A percentile compares a stretch with the other conserved stretches of the same genome.
Evolutionary conservation across 1,139 yeast genomes (phyloP).

Genomic region (Geotrichum cucujoidarum): DNA sequence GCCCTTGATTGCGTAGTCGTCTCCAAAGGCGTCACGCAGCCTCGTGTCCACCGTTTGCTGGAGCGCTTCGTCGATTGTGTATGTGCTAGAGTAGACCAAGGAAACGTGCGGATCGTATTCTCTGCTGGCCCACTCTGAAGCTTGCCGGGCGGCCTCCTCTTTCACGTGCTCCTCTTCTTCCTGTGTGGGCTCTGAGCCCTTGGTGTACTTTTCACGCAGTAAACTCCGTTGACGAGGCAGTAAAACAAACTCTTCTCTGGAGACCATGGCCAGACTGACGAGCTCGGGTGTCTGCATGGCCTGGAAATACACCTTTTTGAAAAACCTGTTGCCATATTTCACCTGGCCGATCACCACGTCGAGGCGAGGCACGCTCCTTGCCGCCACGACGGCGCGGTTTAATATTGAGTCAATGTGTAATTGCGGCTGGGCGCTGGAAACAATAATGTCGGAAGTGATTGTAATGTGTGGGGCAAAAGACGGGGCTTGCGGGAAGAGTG

Average conservation of each 20-base stretch:
- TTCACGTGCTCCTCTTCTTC: constrained; percentile 25
- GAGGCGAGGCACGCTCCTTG: constrained; percentile 36
- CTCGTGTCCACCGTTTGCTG: constrained; percentile 65
- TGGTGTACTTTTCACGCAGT: constrained; percentile 19
- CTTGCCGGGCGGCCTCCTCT: constrained; percentile 31
- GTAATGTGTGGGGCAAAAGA: constrained; percentile 74
- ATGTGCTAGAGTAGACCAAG: constrained; percentile 59
- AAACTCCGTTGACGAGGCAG: constrained; percentile 32
- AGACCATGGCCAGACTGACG: constrained; percentile 61
- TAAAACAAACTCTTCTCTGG: constrained; percentile 61
- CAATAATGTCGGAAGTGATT: constrained; percentile 50
- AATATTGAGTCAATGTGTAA: constrained; percentile 52
- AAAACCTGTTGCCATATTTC: constrained; percentile 42
- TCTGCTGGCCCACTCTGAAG: constrained; percentile 49
- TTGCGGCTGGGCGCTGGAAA: constrained; percentile 44
- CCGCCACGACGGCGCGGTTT: constrained; percentile 63
- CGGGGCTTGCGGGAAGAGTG: constrained; percentile 67
- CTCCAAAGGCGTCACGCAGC: constrained; percentile 60
- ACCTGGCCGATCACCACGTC: constrained; percentile 33
- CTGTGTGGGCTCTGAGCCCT: constrained; percentile 27
- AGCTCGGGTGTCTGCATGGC: constrained; percentile 54
- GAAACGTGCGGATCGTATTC: constrained; percentile 74
- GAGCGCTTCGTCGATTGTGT: constrained; percentile 67
- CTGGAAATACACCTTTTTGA: constrained; percentile 61
- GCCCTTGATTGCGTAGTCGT: constrained; percentile 41